Base-by-base conservation (phyloP, 805 yeast species). In the Lipomyces sp. region DNA sequence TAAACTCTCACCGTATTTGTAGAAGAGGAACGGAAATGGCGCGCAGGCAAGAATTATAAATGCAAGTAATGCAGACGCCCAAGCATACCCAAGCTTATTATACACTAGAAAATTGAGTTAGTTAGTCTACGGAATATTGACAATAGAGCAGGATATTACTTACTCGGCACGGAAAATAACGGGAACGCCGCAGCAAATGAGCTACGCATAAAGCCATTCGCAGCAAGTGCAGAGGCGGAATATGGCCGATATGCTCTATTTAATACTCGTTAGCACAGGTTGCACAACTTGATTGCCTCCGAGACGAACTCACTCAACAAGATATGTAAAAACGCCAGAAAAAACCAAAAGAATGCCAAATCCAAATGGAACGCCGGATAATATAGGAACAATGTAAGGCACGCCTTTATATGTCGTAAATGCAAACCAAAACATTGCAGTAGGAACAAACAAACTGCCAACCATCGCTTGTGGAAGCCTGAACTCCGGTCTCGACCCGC, bases 191-290 rank as follows among this genome's bases (percentile, higher is more conserved):
- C 79, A 22, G 67, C 63, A n/a, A 75, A 68, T 38, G 74, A 73
- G 38, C 69, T 57, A 65, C 83, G 69, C 21, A 78, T 68, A 45
- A 79, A 69, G 1, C 81, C 84, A 68, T 86, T 86, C 5, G 93
- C 93, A 33, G 91, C 93, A 53, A 86, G 65, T 2, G 89, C 87
- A n/a, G 87, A 80, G 0, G 95, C 93, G 31, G 85, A 81, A 23
- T 56, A 68, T 11, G 70, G 63, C 57, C 76, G 66, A 56, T 72
- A 74, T 23, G 71, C 75, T 48, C 34, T 45, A 22, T 4, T 18
- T 16, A 5, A 7, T n/a, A 32, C 6, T 73, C 31, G 14, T 73
- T 68, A 11, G 79, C 79, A 37, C 70, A 40, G 70, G 74, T 74
- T 68, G 73, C 69, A 8, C 76, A 68, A 14, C 73, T 72, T 51